phyloP scores from a whole-genome alignment of 345 rosid species.

The Mallotus nudiflorus region DNA sequence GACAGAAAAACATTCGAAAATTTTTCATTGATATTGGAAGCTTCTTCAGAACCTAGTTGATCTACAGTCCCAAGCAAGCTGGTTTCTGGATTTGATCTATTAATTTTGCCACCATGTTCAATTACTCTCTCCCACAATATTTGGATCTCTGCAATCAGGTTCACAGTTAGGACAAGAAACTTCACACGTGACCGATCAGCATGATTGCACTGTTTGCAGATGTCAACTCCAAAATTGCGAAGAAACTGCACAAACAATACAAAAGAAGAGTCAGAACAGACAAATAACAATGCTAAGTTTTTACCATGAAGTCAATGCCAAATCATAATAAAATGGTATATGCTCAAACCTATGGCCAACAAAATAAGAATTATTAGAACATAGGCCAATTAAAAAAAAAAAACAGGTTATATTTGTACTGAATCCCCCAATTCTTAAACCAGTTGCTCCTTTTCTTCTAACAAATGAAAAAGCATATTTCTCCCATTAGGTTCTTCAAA shows the following conservation, averaged over 20 bases:
- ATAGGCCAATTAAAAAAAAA: not conserved
- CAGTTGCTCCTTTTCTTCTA: not conserved
- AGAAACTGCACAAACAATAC: conserved; percentile 54
- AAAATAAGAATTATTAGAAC: not conserved
- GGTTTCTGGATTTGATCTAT: conserved; percentile 26
- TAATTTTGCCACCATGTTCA: conserved; percentile 32
- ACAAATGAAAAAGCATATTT: not conserved
- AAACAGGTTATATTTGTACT: not conserved
- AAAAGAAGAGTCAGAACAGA: conserved; percentile 20
- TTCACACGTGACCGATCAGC: conserved; percentile 50
- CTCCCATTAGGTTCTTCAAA: not conserved
- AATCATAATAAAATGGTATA: not conserved
- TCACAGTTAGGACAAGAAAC: conserved; percentile 55
- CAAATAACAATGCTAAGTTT: not conserved
- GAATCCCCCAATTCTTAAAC: not conserved
- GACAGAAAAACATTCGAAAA: conserved; percentile 41
- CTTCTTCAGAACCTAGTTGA: conserved; percentile 30
- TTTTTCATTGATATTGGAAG: conserved; percentile 41
- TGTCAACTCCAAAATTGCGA: conserved; percentile 39
- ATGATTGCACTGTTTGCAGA: conserved; percentile 49
- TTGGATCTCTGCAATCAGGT: conserved; percentile 67
- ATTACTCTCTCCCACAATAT: conserved; percentile 46
- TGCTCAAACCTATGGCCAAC: not conserved
- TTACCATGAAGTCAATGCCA: not conserved
- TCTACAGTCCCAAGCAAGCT: conserved; percentile 34